phyloP scores from a whole-genome alignment of 1,139 yeast species.

The Saccharomyces hybrid region DNA sequence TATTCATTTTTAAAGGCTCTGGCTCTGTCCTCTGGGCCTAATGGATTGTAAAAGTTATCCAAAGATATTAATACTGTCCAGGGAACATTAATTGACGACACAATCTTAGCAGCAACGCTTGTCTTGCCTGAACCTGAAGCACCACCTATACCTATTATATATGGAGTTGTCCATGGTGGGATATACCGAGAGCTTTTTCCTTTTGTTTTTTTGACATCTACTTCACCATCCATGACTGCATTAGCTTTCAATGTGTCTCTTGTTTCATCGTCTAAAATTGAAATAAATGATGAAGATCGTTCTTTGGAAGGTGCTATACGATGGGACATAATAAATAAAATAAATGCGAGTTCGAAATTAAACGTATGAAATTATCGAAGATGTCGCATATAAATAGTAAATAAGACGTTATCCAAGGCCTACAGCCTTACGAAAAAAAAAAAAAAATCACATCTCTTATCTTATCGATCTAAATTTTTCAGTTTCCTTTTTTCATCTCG shows the following conservation, averaged over 20 bases:
- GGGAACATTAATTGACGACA: constrained; percentile 75
- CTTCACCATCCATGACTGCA: not conserved
- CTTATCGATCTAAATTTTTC: not conserved
- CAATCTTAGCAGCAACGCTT: constrained; percentile 78
- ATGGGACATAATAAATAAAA: not conserved
- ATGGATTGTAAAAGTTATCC: constrained; percentile 83
- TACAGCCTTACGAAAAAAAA: not conserved
- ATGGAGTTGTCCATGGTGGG: constrained; percentile 97
- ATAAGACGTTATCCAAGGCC: not conserved
- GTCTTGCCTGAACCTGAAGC: constrained; percentile 95
- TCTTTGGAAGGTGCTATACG: not conserved
- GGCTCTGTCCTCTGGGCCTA: constrained; percentile 51
- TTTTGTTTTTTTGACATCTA: not conserved
- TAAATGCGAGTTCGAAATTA: not conserved
- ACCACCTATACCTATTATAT: constrained; percentile 92
- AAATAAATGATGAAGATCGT: not conserved
- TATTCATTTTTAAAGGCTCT: constrained; percentile 59
- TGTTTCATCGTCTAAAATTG: not conserved
- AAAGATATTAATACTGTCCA: constrained; percentile 91
- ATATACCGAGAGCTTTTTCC: constrained; percentile 36
- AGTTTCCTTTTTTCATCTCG: not conserved
- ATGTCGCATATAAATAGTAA: not conserved
- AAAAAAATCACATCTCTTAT: not conserved
- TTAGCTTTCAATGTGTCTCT: not conserved
- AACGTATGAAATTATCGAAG: not conserved